Base-by-base conservation (phyloP, 2,329 filamentous ascomycete species). In the Cordyceps pruinosa region DNA sequence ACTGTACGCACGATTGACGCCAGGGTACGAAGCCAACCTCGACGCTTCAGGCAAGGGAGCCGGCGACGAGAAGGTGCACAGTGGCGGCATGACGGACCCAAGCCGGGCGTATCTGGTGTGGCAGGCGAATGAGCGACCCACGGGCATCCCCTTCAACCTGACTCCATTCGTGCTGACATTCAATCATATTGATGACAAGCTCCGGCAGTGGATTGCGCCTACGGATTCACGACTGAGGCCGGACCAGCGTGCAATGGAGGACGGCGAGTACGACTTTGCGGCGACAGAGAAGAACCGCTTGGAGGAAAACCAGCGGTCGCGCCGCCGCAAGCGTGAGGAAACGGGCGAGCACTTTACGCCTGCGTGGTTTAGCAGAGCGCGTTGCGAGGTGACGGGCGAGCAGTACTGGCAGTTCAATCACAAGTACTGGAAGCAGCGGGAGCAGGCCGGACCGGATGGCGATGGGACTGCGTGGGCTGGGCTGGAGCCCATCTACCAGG, bases 211-310 rank as follows among this genome's bases (percentile, higher is more conserved):
- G 74, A 75, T 99, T 17, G 89, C 94, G 37, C 94, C 94, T 1
- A 99, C 94, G 0, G 94, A 99, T 70, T 96, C 93, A 1, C 82
- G 94, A n/a, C 77, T 96, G 32, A 82, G 94, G 30, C 93, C 94
- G 0, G 94, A 99, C 71, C 94, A 99, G 75, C 82, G 94, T 12
- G 94, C 94, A 2, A 99, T 99, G 94, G 94, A 99, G 70, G 92
- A 97, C 60, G 94, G 93, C n/a, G 84, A 92, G 72, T 99, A 99
- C 68, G 93, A 97, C 66, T 80, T 94, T 59, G 94, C 94, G 1
- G 94, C 93, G 0, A 83, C 82, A 5, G 94, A 99, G 77, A 99
- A 99, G 82, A 94, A 93, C 67, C 81, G 94, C 1, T 83, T 99
- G 0, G 94, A 99, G 72, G 89, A 97, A 75, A 91, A 86, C 62